Evolutionary conservation across 1,284 basidiomycete species (phyloP).

Genomic region (Moniliella sp.): DNA sequence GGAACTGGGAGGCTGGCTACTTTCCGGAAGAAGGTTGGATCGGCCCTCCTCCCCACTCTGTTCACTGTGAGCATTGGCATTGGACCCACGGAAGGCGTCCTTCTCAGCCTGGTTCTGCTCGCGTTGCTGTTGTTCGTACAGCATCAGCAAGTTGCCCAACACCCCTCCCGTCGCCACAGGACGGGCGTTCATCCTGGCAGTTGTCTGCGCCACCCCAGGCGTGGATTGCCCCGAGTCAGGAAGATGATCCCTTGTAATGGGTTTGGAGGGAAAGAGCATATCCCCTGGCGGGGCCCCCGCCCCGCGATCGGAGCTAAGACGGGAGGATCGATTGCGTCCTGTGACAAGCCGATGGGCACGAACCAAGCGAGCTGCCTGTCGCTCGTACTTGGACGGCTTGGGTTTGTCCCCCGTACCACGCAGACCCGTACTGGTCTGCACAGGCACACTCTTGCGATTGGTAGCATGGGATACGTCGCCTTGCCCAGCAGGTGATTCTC

Average conservation of each 20-base stretch:
- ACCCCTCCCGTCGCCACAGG: constrained; percentile 20
- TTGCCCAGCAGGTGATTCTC: background rate
- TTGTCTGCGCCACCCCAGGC: constrained; percentile 20
- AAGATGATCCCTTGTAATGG: constrained; percentile 15
- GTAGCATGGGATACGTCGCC: constrained; percentile 12
- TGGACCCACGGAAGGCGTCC: background rate
- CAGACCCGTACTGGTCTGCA: constrained; percentile 24
- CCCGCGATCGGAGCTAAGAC: too few relatives aligned
- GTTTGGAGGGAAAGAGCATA: constrained; percentile 4
- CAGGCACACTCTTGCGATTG: constrained; percentile 28
- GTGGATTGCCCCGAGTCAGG: constrained; percentile 18
- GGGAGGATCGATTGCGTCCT: too few relatives aligned
- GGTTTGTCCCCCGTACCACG: constrained; percentile 9
- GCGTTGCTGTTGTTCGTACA: constrained; percentile 27
- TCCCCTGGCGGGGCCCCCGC: background rate
- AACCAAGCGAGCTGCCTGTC: constrained; percentile 23
- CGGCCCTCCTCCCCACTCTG: background rate
- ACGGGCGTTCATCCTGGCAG: constrained; percentile 21
- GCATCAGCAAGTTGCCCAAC: constrained; percentile 24
- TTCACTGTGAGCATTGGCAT: background rate
- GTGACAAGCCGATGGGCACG: constrained; percentile 18
- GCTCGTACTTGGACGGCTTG: constrained; percentile 19
- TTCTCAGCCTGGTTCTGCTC: background rate
- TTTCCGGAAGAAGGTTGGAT: background rate
- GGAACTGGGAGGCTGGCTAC: too few relatives aligned